Percentiles rank a stretch among this genome's conserved stretches.
Conservation (phyloP, 2,329 filamentous ascomycete genomes). For the Fusarium odoratissimum region DNA sequence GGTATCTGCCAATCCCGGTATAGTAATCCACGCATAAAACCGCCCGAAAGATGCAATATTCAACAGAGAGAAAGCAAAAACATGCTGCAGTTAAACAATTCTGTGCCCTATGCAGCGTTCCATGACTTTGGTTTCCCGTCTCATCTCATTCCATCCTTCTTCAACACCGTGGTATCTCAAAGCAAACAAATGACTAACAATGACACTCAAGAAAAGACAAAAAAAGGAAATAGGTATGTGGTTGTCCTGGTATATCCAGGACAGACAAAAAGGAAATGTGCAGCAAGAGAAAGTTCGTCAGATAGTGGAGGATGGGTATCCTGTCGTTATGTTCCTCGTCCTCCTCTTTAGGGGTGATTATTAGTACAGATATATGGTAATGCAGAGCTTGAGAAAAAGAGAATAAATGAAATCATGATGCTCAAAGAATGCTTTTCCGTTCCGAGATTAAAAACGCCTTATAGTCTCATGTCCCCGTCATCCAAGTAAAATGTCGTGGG, state of each 20-base stretch:
- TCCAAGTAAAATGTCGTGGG: constrained; percentile 46
- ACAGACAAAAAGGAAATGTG: constrained; percentile 20
- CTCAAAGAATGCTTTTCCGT: constrained; percentile 35
- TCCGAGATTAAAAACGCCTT: constrained; percentile 33
- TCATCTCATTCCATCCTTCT: constrained; percentile 38
- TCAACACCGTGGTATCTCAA: constrained; percentile 47
- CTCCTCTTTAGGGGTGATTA: constrained; percentile 38
- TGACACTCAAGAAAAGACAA: background rate
- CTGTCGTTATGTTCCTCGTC: constrained; percentile 42
- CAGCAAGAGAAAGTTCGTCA: constrained; percentile 36
- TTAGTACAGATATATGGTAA: constrained; percentile 42
- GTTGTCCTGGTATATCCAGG: constrained; percentile 12
- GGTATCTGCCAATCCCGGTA: constrained; percentile 41
- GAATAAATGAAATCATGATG: constrained; percentile 33
- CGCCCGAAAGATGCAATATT: constrained; percentile 35
- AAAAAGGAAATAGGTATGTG: constrained; percentile 26
- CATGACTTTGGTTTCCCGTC: constrained; percentile 27
- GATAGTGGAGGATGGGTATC: constrained; percentile 39
- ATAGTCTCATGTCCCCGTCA: constrained; percentile 45
- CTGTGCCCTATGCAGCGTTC: constrained; percentile 11
- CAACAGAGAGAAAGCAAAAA: constrained; percentile 24
- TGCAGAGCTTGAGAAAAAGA: constrained; percentile 16
- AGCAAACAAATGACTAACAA: constrained; percentile 34
- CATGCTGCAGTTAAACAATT: constrained; percentile 21
- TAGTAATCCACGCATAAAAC: constrained; percentile 27